A percentile compares a stretch with the other conserved stretches of the same genome.
Evolutionary conservation across 805 yeast genomes (phyloP).

Genomic region (Wickerhamiella azyma): DNA sequence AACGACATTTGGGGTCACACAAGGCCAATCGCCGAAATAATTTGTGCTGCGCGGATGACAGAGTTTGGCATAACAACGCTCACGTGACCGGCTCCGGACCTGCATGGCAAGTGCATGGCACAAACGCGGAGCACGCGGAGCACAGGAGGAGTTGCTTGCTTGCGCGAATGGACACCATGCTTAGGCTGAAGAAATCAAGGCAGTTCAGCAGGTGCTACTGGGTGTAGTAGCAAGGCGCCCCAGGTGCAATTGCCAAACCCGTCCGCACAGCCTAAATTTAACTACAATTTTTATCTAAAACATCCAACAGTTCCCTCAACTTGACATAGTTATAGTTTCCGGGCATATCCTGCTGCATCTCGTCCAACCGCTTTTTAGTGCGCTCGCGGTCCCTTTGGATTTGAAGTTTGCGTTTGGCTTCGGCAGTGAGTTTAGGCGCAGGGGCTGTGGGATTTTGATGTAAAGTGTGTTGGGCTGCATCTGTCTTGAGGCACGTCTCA

Average conservation of each 20-base stretch:
- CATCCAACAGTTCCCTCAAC: not conserved
- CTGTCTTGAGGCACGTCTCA: too few relatives aligned
- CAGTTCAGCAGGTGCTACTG: too few relatives aligned
- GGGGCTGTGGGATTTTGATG: too few relatives aligned
- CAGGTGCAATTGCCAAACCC: too few relatives aligned
- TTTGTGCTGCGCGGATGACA: not conserved
- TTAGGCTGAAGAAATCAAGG: too few relatives aligned
- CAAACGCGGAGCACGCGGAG: too few relatives aligned
- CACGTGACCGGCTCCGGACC: not conserved
- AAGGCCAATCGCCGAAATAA: not conserved
- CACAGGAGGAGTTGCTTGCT: too few relatives aligned
- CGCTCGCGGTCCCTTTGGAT: not conserved
- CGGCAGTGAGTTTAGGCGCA: not conserved
- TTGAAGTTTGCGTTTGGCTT: not conserved
- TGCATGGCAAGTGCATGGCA: too few relatives aligned
- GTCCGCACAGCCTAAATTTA: too few relatives aligned
- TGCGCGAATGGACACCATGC: too few relatives aligned
- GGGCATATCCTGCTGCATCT: not conserved
- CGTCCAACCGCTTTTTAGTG: not conserved
- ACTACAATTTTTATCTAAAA: not conserved
- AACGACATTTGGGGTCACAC: constrained; percentile 43
- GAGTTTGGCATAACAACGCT: not conserved
- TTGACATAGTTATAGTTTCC: not conserved
- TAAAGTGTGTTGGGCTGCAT: too few relatives aligned
- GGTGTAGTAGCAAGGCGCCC: too few relatives aligned